These are phyloP conservation scores for Galium porrigens DNA, from an alignment of 305 asterid genomes.

Conservation along the genomic window DNA sequence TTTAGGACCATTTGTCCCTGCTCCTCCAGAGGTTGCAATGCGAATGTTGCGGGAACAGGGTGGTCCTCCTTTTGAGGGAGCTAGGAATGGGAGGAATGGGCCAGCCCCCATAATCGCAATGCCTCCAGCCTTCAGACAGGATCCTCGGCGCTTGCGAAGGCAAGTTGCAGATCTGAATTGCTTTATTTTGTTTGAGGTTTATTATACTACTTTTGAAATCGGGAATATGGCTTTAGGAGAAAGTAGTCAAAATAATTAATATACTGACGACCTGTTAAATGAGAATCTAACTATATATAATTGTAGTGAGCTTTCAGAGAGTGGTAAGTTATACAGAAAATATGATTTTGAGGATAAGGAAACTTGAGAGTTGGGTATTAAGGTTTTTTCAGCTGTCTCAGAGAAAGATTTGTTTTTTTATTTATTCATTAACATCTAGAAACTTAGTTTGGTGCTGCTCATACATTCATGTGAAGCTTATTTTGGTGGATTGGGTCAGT, in stretches of 20 bases:
- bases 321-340: background rate
- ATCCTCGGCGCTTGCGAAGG: slow-evolving; percentile 96
- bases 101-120: slow-evolving; percentile 63
- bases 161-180: slow-evolving; percentile 16
- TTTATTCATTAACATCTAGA: background rate
- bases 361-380: background rate
- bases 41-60: slow-evolving; percentile 90
- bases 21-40: slow-evolving; percentile 99
- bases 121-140: slow-evolving; percentile 73
- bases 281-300: background rate
- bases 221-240: background rate
- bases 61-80: slow-evolving; percentile 82
- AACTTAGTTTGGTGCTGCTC: background rate
- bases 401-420: background rate
- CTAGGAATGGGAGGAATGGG: slow-evolving; percentile 65
- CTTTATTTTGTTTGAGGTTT: background rate
- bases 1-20: slow-evolving; percentile 92
- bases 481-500: background rate
- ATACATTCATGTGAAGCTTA: background rate
- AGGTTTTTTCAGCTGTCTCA: background rate
- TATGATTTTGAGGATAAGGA: background rate
- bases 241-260: background rate
- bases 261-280: background rate
- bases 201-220: background rate
- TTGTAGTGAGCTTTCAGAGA: background rate